Percentiles rank a stretch among this genome's conserved stretches.
Conservation (phyloP, 169 alveolate species). For the Perkinsus chesapeaki region DNA sequence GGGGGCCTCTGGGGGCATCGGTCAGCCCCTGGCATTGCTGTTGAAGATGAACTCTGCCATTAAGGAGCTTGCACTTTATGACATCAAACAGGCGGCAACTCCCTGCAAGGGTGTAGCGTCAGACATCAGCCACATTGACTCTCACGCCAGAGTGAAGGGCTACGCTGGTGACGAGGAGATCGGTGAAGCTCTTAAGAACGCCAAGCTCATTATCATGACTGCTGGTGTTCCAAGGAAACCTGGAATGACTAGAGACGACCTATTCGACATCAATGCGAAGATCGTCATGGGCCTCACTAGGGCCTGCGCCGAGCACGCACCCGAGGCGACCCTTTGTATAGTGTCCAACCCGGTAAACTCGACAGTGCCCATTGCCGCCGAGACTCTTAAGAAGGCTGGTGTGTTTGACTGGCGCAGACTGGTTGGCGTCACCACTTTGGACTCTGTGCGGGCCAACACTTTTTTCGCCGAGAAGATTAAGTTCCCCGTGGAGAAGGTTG, state of each 20-base stretch:
- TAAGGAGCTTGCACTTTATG: neutral
- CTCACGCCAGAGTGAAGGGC: neutral
- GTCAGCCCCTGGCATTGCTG: constrained; percentile 3
- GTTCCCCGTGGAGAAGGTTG: neutral
- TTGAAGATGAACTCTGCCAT: constrained; percentile 1
- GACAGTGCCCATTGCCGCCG: constrained; percentile 14
- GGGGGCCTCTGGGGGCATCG: constrained; percentile 13
- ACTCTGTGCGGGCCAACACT: constrained; percentile 4
- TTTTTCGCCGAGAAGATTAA: constrained; percentile 3
- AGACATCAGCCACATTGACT: neutral
- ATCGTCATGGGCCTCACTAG: constrained; percentile 34
- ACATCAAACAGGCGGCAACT: neutral
- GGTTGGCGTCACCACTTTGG: constrained; percentile 15
- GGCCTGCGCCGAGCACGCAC: constrained; percentile 33
- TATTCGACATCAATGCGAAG: constrained; percentile 32
- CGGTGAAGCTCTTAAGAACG: constrained; percentile 29
- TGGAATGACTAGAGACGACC: constrained; percentile 44
- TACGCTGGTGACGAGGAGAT: neutral
- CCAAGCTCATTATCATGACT: constrained; percentile 42
- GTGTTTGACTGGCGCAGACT: neutral
- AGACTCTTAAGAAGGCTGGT: constrained; percentile 10
- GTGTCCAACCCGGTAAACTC: constrained; percentile 15
- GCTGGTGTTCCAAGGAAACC: constrained; percentile 49
- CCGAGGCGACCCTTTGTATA: constrained; percentile 35
- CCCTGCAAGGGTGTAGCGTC: neutral